Evolutionary conservation across 2,329 filamentous ascomycete species (phyloP), one percentile per base, ranked within the genome.

Genomic region (Rhexocercosporidium sp.): DNA sequence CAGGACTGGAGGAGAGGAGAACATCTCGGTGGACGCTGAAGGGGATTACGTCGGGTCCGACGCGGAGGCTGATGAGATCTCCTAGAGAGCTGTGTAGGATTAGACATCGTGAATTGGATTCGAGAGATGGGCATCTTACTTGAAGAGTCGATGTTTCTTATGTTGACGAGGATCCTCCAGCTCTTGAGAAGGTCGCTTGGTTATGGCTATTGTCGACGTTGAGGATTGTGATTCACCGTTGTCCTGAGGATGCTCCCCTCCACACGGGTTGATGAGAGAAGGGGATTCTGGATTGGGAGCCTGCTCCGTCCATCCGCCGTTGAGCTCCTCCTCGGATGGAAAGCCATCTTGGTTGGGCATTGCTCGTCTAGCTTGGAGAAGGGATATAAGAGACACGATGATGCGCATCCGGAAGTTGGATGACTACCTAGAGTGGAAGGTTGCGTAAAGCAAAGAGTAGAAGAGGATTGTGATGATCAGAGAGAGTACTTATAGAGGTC

Each of bases 1-100:
- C 54, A 22, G 54, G 54, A 8, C 54, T 57, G 11, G 54, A n/a
- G 20, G 34, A 39, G 34, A 57, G 31, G 8, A 73, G 65, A 2
- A 69, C 7, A 3, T 67, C 57, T 51, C 70, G 64, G 16, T 71
- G 68, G 14, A 68, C 57, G 1, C 44, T 4, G 18, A 70, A 27
- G 14, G n/a, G 41, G 1, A 47, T 22, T 0, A 27, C 7, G 14
- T 59, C n/a, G 1, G 37, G 14, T 7, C 70, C 69, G 5, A 69
- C 66, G 25, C 59, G 41, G 3, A 73, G 22, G 3, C 51, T 66
- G 20, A 69, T 31, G 2, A 56, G 47, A 25, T 66, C 47, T 11
- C 47, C 54, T 3, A 66, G 27, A 25, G 56, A 66, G 18, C 65
- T 64, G 39, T 44, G 2, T 1, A 6, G 3, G 3, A 31, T 47